Base-by-base conservation (phyloP, 192 early-diverging fungal species). In the Radiomyces spectabilis region DNA sequence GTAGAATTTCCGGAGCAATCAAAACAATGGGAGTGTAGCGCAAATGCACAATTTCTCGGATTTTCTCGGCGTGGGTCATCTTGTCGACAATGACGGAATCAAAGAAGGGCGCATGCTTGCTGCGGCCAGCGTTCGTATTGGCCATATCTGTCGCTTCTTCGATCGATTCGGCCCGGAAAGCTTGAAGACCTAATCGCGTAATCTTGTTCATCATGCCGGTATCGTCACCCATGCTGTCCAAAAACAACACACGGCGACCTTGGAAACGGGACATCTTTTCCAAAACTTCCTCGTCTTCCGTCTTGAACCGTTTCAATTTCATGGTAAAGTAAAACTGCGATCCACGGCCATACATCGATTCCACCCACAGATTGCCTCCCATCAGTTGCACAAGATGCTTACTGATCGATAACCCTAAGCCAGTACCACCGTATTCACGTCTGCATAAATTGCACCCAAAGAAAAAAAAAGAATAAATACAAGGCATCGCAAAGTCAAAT, bases 361-460 rank as follows among this genome's bases (percentile, higher is more conserved):
- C 81, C 7, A 91, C 87, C 75, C 87, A 84, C 42, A 93, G 82
- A 53, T 80, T 65, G 22, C 91, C 91, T 39, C 87, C 87, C 69
- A 89, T 82, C 39, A 91, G 65, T 38, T 82, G 76, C 34, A 84
- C 82, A 5, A 95, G 69, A 30, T 85, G 79, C 66, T 82, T 84
- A 8, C 83, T 88, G 40, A 95, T 95, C 29, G 83, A 86, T 26
- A 95, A 73, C 0, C 91, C 91, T 16, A 95, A 65, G 0, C 93
- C 91, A 9, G 89, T 92, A 26, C 91, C 91, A 37, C 88, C 88
- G 55, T 88, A 95, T 69, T 85, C 81, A 59, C 88, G 84, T 32
- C 60, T 63, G 33, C 18, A 45, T 37, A 51, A 51, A 5, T 5
- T 35, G 5, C 12, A 32, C 21, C 6, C 15, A 30, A 49, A 49